Evolutionary conservation across 768 basidiomycete genomes (phyloP).

Genomic region (Phaeotremella fagi): DNA sequence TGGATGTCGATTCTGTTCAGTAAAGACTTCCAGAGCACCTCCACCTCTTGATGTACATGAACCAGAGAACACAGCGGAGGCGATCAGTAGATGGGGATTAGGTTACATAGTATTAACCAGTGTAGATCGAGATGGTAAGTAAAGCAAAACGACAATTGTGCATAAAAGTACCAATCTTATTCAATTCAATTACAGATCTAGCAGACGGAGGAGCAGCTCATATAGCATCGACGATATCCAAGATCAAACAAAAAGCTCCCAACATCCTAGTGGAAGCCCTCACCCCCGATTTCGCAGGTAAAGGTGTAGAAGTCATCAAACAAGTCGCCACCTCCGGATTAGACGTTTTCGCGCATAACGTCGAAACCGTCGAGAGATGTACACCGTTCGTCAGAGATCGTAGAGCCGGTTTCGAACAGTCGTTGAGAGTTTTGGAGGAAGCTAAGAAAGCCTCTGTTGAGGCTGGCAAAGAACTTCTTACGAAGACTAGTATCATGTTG

Average conservation of each 20-base stretch:
- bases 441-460: slow-evolving; percentile 44
- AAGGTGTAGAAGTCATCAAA: slow-evolving; percentile 62
- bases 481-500: slow-evolving; percentile 98
- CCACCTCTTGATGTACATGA: slow-evolving; percentile 92
- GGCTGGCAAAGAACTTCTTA: slow-evolving; percentile 59
- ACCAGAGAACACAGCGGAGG: slow-evolving; percentile 96
- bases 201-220: slow-evolving; percentile 86
- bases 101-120: slow-evolving; percentile 97
- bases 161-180: not conserved
- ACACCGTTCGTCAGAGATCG: slow-evolving; percentile 95
- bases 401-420: slow-evolving; percentile 73
- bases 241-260: slow-evolving; percentile 95
- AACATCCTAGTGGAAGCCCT: slow-evolving; percentile 94
- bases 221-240: slow-evolving; percentile 89
- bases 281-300: slow-evolving; percentile 88
- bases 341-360: slow-evolving; percentile 96
- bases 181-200: slow-evolving; percentile 76
- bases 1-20: slow-evolving; percentile 94
- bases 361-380: slow-evolving; percentile 90
- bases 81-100: slow-evolving; percentile 93
- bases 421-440: slow-evolving; percentile 51
- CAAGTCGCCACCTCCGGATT: slow-evolving; percentile 85
- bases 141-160: not conserved
- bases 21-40: slow-evolving; percentile 84
- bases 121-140: slow-evolving; percentile 90